Base-by-base conservation (phyloP, 108 stramenopile species). In the Chaetoceros tenuissimus region DNA sequence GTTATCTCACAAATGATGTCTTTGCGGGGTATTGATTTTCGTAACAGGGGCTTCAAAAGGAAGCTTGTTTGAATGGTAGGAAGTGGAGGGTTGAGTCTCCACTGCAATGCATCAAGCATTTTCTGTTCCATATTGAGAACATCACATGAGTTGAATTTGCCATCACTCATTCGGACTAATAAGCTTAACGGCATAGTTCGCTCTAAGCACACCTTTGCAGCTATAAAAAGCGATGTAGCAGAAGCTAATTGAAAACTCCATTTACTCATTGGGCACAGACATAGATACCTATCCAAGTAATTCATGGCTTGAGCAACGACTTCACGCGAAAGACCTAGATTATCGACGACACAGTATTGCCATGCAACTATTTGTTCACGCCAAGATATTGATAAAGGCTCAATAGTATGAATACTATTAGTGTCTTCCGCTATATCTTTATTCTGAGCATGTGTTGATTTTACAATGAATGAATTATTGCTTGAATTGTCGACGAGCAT, bases 351-450 rank as follows among this genome's bases (percentile, higher is more conserved):
- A 19, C 77, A 77, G 52, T 79, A 85, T 3, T 74, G 68, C 84
- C 84, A 85, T 59, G 78, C 79, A 16, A 74, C 73, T 31, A 85
- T 85, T 54, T 81, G 75, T 55, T 84, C 76, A 19, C 89, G 79
- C 52, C 82, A 83, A 52, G 66, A 82, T 40, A n/a, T n/a, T n/a
- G n/a, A n/a, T n/a, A n/a, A n/a, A n/a, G n/a, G n/a, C n/a, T 82
- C 76, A 50, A 77, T 75, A 29, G 77, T 72, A 7, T 64, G 66
- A 28, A 63, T 59, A 29, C 72, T 71, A 1, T 49, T 65, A 8
- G 48, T 40, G 5, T 3, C 29, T n/a, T 19, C 40, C 13, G 34
- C 3, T 54, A 5, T 3, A n/a, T 20, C 24, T 54, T 26, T 19
- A 21, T 17, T 51, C 16, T 24, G 24, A 30, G 26, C 28, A n/a